phyloP scores from a whole-genome alignment of 345 rosid genomes.

The Clausena lansium region DNA sequence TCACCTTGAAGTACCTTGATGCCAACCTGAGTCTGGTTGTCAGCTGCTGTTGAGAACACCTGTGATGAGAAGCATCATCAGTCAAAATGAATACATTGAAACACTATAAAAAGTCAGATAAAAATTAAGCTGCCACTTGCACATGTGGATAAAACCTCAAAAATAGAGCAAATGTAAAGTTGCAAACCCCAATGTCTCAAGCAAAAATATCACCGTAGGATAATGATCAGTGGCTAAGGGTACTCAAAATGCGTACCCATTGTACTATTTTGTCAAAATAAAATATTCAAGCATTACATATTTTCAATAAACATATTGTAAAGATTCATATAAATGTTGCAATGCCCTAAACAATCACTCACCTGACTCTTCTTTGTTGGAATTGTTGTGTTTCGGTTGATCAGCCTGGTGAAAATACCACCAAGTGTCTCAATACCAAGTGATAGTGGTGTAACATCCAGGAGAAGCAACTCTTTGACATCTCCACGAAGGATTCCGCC shows the following conservation, averaged over 20 bases:
- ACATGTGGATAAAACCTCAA: no score
- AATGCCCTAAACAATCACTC: background rate
- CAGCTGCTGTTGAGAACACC: conserved; percentile 90
- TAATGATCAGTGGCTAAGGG: no score
- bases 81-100: background rate
- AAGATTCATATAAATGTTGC: background rate
- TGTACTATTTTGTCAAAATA: background rate
- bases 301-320: background rate
- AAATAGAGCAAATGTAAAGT: no score
- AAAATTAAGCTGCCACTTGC: background rate
- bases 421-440: conserved; percentile 89
- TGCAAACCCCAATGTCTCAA: no score
- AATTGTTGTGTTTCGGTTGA: conserved; percentile 76
- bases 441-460: conserved; percentile 88
- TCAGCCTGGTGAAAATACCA: conserved; percentile 71
- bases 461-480: conserved; percentile 80
- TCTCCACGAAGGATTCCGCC: conserved; percentile 93
- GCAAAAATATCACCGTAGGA: no score
- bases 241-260: no score
- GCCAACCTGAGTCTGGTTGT: conserved; percentile 85
- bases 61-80: conserved; percentile 17
- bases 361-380: conserved; percentile 92
- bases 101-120: background rate
- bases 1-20: conserved; percentile 90
- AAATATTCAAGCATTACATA: background rate